These are phyloP conservation scores for Elsinoe perseae DNA, from an alignment of 2,329 filamentous ascomycete genomes.

Conservation along the genomic window DNA sequence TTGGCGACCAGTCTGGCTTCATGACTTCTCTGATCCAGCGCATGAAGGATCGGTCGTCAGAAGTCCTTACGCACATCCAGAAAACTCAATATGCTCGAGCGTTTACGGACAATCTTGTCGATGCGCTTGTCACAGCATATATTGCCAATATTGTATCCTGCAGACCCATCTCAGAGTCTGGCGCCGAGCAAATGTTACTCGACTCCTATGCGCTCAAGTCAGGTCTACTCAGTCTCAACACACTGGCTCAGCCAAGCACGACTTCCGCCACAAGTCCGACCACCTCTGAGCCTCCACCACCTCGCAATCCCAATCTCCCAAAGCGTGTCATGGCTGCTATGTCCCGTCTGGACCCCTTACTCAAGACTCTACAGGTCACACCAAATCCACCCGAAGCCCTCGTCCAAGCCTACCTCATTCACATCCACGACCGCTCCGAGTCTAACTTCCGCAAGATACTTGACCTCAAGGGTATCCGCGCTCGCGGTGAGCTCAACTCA, in stretches of 20 bases:
- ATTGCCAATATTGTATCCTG: constrained; percentile 80
- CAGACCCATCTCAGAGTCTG: constrained; percentile 83
- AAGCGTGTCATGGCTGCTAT: constrained; percentile 81
- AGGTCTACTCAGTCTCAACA: constrained; percentile 63
- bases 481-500: constrained; percentile 69
- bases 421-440: constrained; percentile 88
- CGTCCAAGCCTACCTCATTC: constrained; percentile 94
- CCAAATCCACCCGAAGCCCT: constrained; percentile 85
- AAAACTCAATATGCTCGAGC: constrained; percentile 93
- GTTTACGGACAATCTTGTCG: constrained; percentile 93
- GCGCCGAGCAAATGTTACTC: constrained; percentile 94
- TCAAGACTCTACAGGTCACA: constrained; percentile 94
- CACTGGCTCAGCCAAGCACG: constrained; percentile 28
- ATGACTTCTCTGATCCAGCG: constrained; percentile 71
- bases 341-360: constrained; percentile 78
- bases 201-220: constrained; percentile 89
- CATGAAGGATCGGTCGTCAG: constrained; percentile 62
- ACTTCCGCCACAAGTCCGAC: constrained; percentile 27
- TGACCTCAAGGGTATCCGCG: constrained; percentile 83
- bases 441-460: constrained; percentile 94
- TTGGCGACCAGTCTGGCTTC: constrained; percentile 89
- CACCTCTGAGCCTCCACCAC: constrained; percentile 43
- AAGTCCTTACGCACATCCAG: constrained; percentile 68
- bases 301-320: constrained; percentile 57
- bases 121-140: constrained; percentile 71